phyloP scores from a whole-genome alignment of 2,329 filamentous ascomycete genomes.

The Elsinoe perseae region DNA sequence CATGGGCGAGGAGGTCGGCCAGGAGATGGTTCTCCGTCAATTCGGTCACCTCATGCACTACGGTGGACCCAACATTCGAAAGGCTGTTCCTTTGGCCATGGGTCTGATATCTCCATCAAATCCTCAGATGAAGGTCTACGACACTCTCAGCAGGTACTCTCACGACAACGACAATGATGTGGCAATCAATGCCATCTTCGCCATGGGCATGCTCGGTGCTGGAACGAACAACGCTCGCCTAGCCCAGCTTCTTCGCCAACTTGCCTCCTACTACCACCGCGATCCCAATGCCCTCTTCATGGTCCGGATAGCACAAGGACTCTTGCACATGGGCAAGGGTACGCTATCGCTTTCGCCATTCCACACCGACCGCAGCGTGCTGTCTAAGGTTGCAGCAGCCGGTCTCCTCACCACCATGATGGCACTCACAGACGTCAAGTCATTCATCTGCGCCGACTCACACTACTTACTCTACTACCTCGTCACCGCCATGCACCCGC shows the following conservation, averaged over 20 bases:
- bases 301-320: conserved; percentile 95
- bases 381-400: conserved; percentile 83
- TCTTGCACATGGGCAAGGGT: conserved; percentile 98
- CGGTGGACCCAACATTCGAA: conserved; percentile 92
- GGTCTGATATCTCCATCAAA: conserved; percentile 95
- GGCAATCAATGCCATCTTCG: conserved; percentile 96
- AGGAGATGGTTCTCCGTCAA: conserved; percentile 96
- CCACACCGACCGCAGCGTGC: conserved; percentile 93
- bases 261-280: conserved; percentile 96
- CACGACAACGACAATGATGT: conserved; percentile 99
- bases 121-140: conserved; percentile 99
- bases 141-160: conserved; percentile 92
- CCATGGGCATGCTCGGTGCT: conserved; percentile 93
- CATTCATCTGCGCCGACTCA: conserved; percentile 61
- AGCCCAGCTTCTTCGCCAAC: conserved; percentile 84
- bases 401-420: conserved; percentile 85
- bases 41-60: conserved; percentile 99
- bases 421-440: conserved; percentile 90
- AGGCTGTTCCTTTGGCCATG: conserved; percentile 92
- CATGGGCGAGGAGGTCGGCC: conserved; percentile 97
- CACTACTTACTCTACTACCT: conserved; percentile 98
- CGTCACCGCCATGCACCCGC: conserved; percentile 90
- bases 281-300: conserved; percentile 96
- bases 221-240: conserved; percentile 97
- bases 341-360: conserved; percentile 96